Evolutionary conservation across 2,329 filamentous ascomycete genomes (phyloP).

Genomic region (Fusarium sp.): DNA sequence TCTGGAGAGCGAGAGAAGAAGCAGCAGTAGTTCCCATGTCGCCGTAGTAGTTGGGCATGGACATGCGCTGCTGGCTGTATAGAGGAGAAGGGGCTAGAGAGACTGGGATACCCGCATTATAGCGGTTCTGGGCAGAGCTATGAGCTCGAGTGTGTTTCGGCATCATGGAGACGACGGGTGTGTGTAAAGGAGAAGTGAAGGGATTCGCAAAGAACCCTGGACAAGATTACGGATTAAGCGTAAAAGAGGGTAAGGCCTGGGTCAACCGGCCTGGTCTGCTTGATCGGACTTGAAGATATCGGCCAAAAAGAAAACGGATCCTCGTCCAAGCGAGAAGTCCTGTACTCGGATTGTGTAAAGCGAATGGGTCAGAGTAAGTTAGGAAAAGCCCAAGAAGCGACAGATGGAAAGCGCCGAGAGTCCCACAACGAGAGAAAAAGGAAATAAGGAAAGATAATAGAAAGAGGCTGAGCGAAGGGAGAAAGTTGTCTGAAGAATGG

Average conservation of each 20-base stretch:
- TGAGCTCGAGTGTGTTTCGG: conserved; percentile 60
- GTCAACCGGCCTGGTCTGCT: conserved; percentile 48
- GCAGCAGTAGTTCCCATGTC: conserved; percentile 53
- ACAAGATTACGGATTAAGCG: conserved; percentile 49
- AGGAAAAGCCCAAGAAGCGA: conserved; percentile 42
- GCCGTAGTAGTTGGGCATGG: conserved; percentile 59
- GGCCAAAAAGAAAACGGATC: conserved; percentile 40
- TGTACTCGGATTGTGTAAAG: conserved; percentile 5
- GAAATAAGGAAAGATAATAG: conserved; percentile 40
- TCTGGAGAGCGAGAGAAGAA: conserved; percentile 49
- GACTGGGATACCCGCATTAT: conserved; percentile 53
- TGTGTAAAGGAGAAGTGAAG: conserved; percentile 27
- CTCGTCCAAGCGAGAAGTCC: conserved; percentile 38
- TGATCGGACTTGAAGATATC: conserved; percentile 32
- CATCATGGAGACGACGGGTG: conserved; percentile 52
- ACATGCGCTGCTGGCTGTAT: conserved; percentile 58
- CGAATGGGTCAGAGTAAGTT: conserved; percentile 29
- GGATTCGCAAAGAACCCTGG: conserved; percentile 32
- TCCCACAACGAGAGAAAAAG: conserved; percentile 45
- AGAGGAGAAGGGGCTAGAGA: conserved; percentile 59
- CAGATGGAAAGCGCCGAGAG: conserved; percentile 47
- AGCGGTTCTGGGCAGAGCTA: conserved; percentile 52
- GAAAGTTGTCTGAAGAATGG: conserved; percentile 45
- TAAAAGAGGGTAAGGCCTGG: conserved; percentile 42
- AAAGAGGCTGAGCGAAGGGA: conserved; percentile 33